Evolutionary conservation across 257 asterid genomes (phyloP).

Genomic region (Solanum virginianum): DNA sequence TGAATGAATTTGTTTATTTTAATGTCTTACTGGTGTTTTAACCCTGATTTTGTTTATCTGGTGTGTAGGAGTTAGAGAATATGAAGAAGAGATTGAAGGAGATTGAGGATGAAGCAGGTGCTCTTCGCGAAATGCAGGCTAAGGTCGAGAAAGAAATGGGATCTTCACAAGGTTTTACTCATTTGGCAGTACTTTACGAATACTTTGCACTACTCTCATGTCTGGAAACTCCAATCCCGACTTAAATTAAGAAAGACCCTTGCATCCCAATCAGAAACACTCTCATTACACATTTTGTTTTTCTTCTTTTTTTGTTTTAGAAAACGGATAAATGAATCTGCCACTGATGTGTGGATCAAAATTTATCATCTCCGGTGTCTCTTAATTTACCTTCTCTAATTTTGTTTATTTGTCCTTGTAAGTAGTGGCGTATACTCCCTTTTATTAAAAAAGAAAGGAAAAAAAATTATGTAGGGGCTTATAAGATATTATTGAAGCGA

Average conservation of each 20-base stretch:
- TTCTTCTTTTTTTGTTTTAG: neutral
- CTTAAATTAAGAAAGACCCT: neutral
- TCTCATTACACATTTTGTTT: neutral
- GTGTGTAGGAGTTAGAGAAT: constrained; percentile 54
- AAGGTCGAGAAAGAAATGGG: constrained; percentile 74
- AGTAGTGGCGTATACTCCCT: neutral
- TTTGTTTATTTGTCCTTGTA: neutral
- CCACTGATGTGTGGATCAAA: neutral
- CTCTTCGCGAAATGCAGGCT: constrained; percentile 81
- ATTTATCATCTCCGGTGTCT: neutral
- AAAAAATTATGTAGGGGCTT: neutral
- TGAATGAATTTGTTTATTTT: neutral
- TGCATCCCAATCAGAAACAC: neutral
- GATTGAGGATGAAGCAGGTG: constrained; percentile 77
- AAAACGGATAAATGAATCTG: neutral
- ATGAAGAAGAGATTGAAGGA: constrained; percentile 69
- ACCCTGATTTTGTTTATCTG: neutral
- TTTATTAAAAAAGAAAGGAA: neutral
- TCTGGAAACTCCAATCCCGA: neutral
- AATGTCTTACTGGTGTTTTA: neutral
- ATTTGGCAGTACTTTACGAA: neutral
- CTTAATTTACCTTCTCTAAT: neutral
- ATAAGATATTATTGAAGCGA: neutral
- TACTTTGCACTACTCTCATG: neutral
- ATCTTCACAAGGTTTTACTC: constrained; percentile 39